phyloP scores from a whole-genome alignment of 1,139 yeast genomes.

The Sugiyamaella xylanicola region DNA sequence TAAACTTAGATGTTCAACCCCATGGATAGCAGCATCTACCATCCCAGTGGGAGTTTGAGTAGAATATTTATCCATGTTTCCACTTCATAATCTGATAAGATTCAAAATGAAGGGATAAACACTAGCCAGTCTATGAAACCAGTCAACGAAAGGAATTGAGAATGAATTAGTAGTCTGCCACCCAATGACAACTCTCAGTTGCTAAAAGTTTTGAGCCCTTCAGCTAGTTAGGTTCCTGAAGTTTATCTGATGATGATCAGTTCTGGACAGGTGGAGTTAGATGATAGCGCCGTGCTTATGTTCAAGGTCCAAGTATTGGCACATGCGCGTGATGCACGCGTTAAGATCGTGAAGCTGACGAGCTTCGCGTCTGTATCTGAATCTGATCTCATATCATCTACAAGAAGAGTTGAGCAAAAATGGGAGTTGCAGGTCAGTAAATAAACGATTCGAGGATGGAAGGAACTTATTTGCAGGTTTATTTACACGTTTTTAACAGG shows the following conservation, averaged over 20 bases:
- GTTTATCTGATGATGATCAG: neutral
- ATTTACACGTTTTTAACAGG: too few species aligned
- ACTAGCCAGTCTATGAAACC: too few species aligned
- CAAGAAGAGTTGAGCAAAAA: too few species aligned
- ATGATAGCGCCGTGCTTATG: slow-evolving; percentile 9
- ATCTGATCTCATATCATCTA: too few species aligned
- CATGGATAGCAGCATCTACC: slow-evolving; percentile 10
- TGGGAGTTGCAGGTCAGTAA: slow-evolving; percentile 32
- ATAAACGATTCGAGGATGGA: neutral
- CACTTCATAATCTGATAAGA: neutral
- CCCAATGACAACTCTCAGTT: too few species aligned
- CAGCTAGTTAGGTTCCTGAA: neutral
- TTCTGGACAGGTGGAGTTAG: slow-evolving; percentile 11
- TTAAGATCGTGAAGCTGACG: neutral
- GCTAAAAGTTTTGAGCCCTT: too few species aligned
- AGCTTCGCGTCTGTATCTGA: neutral
- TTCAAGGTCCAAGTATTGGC: neutral
- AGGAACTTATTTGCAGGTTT: too few species aligned
- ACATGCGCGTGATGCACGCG: slow-evolving; percentile 7
- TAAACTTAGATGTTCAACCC: slow-evolving; percentile 6
- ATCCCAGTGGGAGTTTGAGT: neutral
- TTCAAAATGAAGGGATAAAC: neutral
- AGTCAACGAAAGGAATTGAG: slow-evolving; percentile 12
- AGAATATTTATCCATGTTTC: slow-evolving; percentile 9
- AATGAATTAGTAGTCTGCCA: neutral